Evolutionary conservation across 163 green algal species (phyloP).

Genomic region (Volvox carteri): DNA sequence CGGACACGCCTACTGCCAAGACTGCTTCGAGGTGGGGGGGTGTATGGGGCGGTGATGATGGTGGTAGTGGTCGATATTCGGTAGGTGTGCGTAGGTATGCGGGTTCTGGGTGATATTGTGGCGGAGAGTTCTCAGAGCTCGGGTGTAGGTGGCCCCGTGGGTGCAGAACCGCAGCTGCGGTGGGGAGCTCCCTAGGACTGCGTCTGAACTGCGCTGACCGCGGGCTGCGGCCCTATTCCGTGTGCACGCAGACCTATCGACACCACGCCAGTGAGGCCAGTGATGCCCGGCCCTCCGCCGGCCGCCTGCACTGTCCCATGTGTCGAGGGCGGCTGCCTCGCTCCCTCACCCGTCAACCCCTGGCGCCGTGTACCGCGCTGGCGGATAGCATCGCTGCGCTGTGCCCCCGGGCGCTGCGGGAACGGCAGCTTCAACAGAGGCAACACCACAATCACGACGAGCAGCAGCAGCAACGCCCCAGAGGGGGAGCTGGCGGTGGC

Average conservation of each 20-base stretch:
- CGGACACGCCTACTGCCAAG: slow-evolving; percentile 43
- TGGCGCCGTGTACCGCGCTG: slow-evolving; percentile 22
- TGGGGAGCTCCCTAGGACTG: slow-evolving; percentile 1
- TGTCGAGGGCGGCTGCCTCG: slow-evolving; percentile 32
- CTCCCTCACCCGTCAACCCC: not conserved
- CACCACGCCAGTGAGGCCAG: slow-evolving; percentile 3
- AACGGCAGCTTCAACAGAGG: not conserved
- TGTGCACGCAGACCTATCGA: slow-evolving; percentile 10
- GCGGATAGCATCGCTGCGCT: not conserved
- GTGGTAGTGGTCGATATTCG: not conserved
- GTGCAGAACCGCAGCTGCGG: not conserved
- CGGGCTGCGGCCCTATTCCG: too few species aligned
- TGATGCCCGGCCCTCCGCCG: not conserved
- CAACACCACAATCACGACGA: not conserved
- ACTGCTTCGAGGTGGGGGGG: slow-evolving; percentile 40
- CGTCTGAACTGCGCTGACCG: too few species aligned
- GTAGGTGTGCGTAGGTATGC: not conserved
- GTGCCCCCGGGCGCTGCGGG: not conserved
- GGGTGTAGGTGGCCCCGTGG: too few species aligned
- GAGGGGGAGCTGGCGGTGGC: too few species aligned
- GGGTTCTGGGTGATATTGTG: too few species aligned
- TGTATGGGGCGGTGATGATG: not conserved
- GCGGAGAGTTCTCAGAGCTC: too few species aligned
- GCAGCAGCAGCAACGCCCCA: not conserved
- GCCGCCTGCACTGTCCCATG: slow-evolving; percentile 44